A percentile compares a stretch with the other conserved stretches of the same genome.
Conservation (phyloP, 768 basidiomycete genomes). For the Mycena alexandri region DNA sequence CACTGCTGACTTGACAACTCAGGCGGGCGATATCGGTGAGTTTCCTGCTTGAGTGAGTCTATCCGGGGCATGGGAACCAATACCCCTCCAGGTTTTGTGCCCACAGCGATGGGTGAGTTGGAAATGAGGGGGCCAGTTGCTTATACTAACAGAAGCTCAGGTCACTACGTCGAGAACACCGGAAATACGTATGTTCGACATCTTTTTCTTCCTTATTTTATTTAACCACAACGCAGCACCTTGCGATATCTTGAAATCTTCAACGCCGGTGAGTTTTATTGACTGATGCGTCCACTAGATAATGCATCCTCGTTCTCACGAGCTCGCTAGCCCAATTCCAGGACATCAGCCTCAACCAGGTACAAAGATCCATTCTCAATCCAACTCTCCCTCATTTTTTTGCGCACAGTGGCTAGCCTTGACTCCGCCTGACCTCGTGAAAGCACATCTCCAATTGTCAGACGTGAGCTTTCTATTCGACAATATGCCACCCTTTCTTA, state of each 20-base stretch:
- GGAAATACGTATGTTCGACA: conserved; percentile 51
- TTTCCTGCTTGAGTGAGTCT: background rate
- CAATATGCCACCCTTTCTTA: background rate
- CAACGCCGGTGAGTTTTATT: conserved; percentile 49
- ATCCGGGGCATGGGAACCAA: background rate
- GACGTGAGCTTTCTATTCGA: conserved; percentile 42
- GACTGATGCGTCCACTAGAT: background rate
- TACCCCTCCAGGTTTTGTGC: conserved; percentile 60
- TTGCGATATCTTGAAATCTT: conserved; percentile 64
- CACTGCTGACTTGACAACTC: too few relatives aligned
- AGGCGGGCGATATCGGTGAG: conserved; percentile 70
- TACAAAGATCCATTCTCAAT: conserved; percentile 23
- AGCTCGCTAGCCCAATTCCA: conserved; percentile 45
- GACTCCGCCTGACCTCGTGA: conserved; percentile 60
- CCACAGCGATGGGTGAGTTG: conserved; percentile 65
- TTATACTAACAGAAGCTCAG: conserved; percentile 37
- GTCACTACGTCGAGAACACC: conserved; percentile 68
- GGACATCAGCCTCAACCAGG: conserved; percentile 61
- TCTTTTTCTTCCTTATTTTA: background rate
- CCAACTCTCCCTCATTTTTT: background rate
- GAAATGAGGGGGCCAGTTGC: background rate
- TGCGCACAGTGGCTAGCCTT: conserved; percentile 57
- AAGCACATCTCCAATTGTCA: conserved; percentile 57
- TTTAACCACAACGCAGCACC: conserved; percentile 40
- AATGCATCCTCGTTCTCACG: background rate